phyloP scores from a whole-genome alignment of 2,329 filamentous ascomycete species.

The Calonectria fujianensis region DNA sequence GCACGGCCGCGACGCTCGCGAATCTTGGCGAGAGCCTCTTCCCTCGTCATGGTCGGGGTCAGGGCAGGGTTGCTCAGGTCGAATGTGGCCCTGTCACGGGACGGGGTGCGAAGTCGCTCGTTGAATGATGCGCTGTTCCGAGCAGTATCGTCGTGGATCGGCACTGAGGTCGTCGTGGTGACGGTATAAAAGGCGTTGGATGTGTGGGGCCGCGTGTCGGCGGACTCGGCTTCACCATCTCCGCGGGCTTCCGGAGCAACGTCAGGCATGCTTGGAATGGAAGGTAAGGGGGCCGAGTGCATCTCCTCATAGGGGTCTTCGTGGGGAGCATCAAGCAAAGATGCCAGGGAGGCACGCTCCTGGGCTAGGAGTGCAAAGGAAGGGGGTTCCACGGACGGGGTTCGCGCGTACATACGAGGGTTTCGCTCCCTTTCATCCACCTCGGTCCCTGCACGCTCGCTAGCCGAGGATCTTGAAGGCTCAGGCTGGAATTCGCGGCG shows the following conservation, averaged over 20 bases:
- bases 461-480: conserved; percentile 3
- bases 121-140: conserved; percentile 64
- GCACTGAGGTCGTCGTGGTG: conserved; percentile 72
- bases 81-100: conserved; percentile 65
- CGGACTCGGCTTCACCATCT: conserved; percentile 42
- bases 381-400: conserved; percentile 78
- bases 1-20: conserved; percentile 82
- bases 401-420: conserved; percentile 70
- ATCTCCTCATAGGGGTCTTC: conserved; percentile 53
- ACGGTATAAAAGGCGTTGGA: conserved; percentile 68
- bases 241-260: conserved; percentile 40
- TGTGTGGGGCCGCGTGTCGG: conserved; percentile 65
- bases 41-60: conserved; percentile 81
- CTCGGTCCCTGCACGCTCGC: conserved; percentile 48
- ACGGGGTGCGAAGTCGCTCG: conserved; percentile 68
- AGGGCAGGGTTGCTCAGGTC: conserved; percentile 75
- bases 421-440: conserved; percentile 58
- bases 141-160: conserved; percentile 67
- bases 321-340: conserved; percentile 75
- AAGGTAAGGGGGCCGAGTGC: conserved; percentile 58
- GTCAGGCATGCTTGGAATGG: conserved; percentile 62
- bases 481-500: conserved; percentile 41
- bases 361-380: conserved; percentile 73
- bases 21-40: conserved; percentile 85
- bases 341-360: conserved; percentile 75